Percentiles rank a stretch among this genome's conserved stretches.
Conservation (phyloP, 768 basidiomycete genomes). For the Russula griseocarnosa region DNA sequence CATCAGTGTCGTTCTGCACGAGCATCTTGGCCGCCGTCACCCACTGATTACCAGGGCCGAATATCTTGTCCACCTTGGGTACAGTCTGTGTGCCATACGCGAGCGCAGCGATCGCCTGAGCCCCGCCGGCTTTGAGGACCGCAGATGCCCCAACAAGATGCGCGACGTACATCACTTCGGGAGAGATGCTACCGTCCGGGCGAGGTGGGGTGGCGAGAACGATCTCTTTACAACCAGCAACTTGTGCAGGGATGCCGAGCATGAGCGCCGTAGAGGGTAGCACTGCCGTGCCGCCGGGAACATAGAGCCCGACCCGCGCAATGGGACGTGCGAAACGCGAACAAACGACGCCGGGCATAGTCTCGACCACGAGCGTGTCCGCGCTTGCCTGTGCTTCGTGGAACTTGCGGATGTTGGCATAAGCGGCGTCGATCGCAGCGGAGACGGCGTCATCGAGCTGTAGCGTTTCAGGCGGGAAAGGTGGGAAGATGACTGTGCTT, state of each 20-base stretch:
- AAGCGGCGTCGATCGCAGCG: slow-evolving; percentile 84
- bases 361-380: slow-evolving; percentile 76
- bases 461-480: slow-evolving; percentile 66
- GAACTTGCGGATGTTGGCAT: slow-evolving; percentile 87
- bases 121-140: slow-evolving; percentile 92
- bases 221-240: slow-evolving; percentile 88
- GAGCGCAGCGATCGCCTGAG: slow-evolving; percentile 92
- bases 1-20: slow-evolving; percentile 97
- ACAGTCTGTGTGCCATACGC: slow-evolving; percentile 95
- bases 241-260: slow-evolving; percentile 97
- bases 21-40: slow-evolving; percentile 99
- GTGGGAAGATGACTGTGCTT: slow-evolving; percentile 70
- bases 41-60: slow-evolving; percentile 99
- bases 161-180: slow-evolving; percentile 97
- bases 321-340: slow-evolving; percentile 95
- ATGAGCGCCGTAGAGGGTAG: slow-evolving; percentile 96
- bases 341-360: slow-evolving; percentile 97
- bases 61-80: slow-evolving; percentile 98
- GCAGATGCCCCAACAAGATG: slow-evolving; percentile 85
- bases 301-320: slow-evolving; percentile 91
- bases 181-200: slow-evolving; percentile 86
- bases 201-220: slow-evolving; percentile 96
- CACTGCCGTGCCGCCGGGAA: slow-evolving; percentile 95
- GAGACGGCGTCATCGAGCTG: slow-evolving; percentile 58
- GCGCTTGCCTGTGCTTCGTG: slow-evolving; percentile 82